Base-by-base conservation (phyloP, 805 yeast genomes). In the Jamesozyma gamospora region DNA sequence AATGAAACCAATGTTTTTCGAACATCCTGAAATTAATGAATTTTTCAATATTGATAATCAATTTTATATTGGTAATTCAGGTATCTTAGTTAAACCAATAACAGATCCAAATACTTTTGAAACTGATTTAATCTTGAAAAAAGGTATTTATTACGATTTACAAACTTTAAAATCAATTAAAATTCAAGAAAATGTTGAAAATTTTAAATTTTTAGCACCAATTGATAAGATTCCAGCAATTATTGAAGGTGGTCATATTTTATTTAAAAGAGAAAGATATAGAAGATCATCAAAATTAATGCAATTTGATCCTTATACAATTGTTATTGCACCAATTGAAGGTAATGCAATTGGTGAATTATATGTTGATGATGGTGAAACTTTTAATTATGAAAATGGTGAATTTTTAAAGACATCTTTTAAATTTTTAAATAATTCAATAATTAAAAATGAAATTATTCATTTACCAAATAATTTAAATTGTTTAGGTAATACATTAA, bases 311-410 rank as follows among this genome's bases (percentile, higher is more conserved):
- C 95, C 96, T 4, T 85, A 77, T 56, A 82, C 94, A 0, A 51
- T 88, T 28, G 68, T 79, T 2, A 62, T 88, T 32, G 84, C 83
- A 0, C 67, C 79, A 10, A 67, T 67, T 41, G 48, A 53, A 2
- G 79, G 77, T 1, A 46, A 50, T 6, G 86, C 88, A 0, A 58
- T 59, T 0, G 82, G 83, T 2, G 66, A 65, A 4, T 56, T 88
- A 26, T 88, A 87, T 56, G 60, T 82, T 28, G 97, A 88, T 57
- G 97, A 88, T 59, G 95, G 94, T 13, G 82, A 79, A 49, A 69
- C 88, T 0, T 83, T 71, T 48, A 72, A 66, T 33, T 76, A 76
- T 54, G 44, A 57, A 40, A 48, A 62, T 2, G 82, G 80, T 6
- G 77, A 74, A 21, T 79, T 45, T 50, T 39, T 75, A 3, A 56